Percentiles rank a stretch among this genome's conserved stretches.
Evolutionary conservation across 805 yeast species (phyloP).

Genomic region (Myxozyma sirexii): DNA sequence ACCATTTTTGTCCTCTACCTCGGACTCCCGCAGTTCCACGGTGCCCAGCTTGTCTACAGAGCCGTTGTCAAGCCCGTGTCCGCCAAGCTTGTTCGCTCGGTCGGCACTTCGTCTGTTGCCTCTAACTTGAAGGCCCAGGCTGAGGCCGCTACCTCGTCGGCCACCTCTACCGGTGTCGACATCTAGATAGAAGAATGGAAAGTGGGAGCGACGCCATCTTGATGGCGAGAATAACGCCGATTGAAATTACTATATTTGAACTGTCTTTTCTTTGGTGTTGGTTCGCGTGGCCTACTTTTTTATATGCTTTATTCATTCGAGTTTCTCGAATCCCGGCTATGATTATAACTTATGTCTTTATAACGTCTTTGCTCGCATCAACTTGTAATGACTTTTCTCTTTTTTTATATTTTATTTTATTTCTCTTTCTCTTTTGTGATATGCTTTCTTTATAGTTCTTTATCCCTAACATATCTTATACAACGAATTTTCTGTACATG

Average conservation of each 20-base stretch:
- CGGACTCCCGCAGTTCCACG: constrained; percentile 84
- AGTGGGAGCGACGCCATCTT: no score
- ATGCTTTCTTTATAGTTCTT: no score
- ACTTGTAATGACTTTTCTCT: background rate
- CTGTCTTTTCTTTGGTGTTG: background rate
- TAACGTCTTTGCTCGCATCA: background rate
- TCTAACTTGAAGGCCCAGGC: constrained; percentile 41
- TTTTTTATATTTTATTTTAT: background rate
- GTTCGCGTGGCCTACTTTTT: no score
- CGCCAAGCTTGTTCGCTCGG: constrained; percentile 22
- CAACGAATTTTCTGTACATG: constrained; percentile 1
- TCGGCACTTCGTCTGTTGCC: constrained; percentile 20
- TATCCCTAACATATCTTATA: no score
- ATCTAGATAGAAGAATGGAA: constrained; percentile 21
- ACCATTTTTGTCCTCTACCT: constrained; percentile 83
- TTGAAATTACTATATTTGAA: no score
- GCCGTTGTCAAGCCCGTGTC: constrained; percentile 49
- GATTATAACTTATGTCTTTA: background rate
- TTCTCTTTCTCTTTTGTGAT: background rate
- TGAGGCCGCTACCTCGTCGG: constrained; percentile 38
- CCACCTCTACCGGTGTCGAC: constrained; percentile 32
- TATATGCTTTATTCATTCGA: no score
- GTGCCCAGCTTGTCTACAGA: constrained; percentile 74
- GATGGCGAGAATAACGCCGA: background rate
- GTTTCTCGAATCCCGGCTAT: no score